Base-by-base conservation (phyloP, 176 grass and related monocot species). In the Oryza glumipatula region DNA sequence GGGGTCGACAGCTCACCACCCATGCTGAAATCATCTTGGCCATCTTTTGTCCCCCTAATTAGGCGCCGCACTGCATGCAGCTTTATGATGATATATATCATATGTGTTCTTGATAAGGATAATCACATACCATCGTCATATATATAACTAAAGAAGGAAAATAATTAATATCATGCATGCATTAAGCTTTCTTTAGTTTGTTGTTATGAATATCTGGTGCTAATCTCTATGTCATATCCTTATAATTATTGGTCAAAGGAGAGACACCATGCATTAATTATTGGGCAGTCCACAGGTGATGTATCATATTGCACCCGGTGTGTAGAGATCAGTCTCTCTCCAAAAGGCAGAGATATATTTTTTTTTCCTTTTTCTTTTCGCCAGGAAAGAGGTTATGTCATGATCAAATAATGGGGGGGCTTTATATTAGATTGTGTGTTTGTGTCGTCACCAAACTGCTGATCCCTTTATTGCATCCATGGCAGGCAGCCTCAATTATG, bases 391-490 rank as follows among this genome's bases (percentile, higher is more conserved):
- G 68, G 12, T 3, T 69, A 76, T 84, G 81, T 88, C 69, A 9
- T 24, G 19, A 68, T 88, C 81, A 74, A 88, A 84, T 88, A 84
- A 88, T 88, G 79, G 35, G 79, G 35, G 21, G 26, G 17, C 21
- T 88, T 65, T 79, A 1, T 39, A 1, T 39, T 39, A 74, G 75
- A 67, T 84, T 84, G 45, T 36, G 35, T 67, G 68, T 74, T 84
- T 84, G 45, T 68, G 69, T 74, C 60, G 58, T 60, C 60, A 28
- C 68, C 61, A 79, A 61, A 52, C 32, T 35, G 44, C 12, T 9
- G 22, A 74, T 60, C 36, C 78, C 13, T 72, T 83, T 32, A 32
- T 0, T 84, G 8, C 33, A 39, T 39, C 39, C 39, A 66, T 88
- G 74, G 24, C 22, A 78, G 74, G 24, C 22, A 78, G 9, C 52